phyloP scores from a whole-genome alignment of 1,284 basidiomycete species.

The Ceratorhiza oryzae-sativae region DNA sequence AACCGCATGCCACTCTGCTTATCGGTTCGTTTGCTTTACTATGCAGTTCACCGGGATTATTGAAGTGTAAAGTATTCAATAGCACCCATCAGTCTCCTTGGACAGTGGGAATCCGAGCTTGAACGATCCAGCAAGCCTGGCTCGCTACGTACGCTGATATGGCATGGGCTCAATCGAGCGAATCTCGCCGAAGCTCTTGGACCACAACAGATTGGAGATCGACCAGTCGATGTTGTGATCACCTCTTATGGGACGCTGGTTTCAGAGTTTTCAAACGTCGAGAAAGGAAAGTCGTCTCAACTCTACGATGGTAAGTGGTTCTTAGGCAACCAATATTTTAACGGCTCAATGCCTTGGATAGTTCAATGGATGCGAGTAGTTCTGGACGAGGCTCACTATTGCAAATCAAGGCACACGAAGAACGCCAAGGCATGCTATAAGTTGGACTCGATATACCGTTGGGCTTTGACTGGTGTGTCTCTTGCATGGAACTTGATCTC shows the following conservation, averaged over 20 bases:
- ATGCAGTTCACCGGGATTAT: background rate
- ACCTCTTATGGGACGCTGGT: slow-evolving; percentile 89
- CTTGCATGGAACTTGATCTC: background rate
- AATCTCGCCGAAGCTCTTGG: slow-evolving; percentile 67
- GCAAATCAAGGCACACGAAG: slow-evolving; percentile 90
- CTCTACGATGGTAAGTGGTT: slow-evolving; percentile 74
- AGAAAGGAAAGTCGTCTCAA: slow-evolving; percentile 61
- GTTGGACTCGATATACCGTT: slow-evolving; percentile 78
- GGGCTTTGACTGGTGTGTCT: slow-evolving; percentile 82
- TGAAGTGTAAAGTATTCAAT: background rate
- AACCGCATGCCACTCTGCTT: slow-evolving; percentile 75
- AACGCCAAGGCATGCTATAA: slow-evolving; percentile 91
- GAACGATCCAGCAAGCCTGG: slow-evolving; percentile 74
- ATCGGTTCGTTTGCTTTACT: slow-evolving; percentile 54
- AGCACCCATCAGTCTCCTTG: slow-evolving; percentile 88
- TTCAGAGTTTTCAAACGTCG: slow-evolving; percentile 80
- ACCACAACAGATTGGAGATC: slow-evolving; percentile 56
- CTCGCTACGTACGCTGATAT: slow-evolving; percentile 73
- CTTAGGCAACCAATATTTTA: background rate
- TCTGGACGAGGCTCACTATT: slow-evolving; percentile 75
- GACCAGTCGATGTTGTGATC: slow-evolving; percentile 76
- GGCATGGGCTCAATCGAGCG: slow-evolving; percentile 85
- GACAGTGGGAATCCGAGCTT: slow-evolving; percentile 92
- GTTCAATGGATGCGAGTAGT: slow-evolving; percentile 79
- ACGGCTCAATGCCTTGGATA: slow-evolving; percentile 47